These are phyloP conservation scores for Aspergillus steynii DNA, from an alignment of 495 filamentous ascomycete species.

Conservation along the genomic window DNA sequence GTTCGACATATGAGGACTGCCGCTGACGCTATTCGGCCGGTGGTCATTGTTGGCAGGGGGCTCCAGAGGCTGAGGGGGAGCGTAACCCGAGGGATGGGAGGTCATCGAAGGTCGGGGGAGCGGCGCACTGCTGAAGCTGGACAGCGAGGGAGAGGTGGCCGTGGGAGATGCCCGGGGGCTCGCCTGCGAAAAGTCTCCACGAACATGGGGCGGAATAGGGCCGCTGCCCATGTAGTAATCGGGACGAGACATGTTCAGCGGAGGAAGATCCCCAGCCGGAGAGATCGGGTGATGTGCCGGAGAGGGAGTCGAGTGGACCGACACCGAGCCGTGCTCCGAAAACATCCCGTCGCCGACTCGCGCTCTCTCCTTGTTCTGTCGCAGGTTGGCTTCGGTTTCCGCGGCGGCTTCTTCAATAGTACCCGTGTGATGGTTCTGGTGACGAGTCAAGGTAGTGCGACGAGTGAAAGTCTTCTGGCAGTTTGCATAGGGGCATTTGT, in stretches of 20 bases:
- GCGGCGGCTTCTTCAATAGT: constrained; percentile 92
- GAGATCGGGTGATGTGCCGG: constrained; percentile 78
- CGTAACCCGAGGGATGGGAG: constrained; percentile 80
- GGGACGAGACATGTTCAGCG: constrained; percentile 70
- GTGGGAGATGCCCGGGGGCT: constrained; percentile 70
- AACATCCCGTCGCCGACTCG: constrained; percentile 72
- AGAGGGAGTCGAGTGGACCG: constrained; percentile 84
- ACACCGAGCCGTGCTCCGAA: constrained; percentile 82
- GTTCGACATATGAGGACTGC: constrained; percentile 73
- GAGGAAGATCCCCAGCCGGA: constrained; percentile 73
- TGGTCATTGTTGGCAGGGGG: constrained; percentile 80
- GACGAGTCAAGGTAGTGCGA: constrained; percentile 89
- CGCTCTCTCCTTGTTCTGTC: constrained; percentile 54
- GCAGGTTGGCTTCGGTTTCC: constrained; percentile 80
- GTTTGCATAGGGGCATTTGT: constrained; percentile 96
- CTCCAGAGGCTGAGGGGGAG: constrained; percentile 83
- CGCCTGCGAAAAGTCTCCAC: constrained; percentile 72
- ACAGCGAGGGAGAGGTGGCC: constrained; percentile 59
- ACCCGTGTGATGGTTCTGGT: constrained; percentile 94
- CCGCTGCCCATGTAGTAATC: constrained; percentile 70
- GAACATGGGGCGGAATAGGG: constrained; percentile 80
- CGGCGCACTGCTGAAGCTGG: constrained; percentile 55
- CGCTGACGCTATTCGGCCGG: constrained; percentile 62
- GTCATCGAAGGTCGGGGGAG: constrained; percentile 66
- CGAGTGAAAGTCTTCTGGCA: constrained; percentile 99